These are phyloP conservation scores for Ceratocystis destructans DNA, from an alignment of 2,329 filamentous ascomycete species.

Conservation along the genomic window DNA sequence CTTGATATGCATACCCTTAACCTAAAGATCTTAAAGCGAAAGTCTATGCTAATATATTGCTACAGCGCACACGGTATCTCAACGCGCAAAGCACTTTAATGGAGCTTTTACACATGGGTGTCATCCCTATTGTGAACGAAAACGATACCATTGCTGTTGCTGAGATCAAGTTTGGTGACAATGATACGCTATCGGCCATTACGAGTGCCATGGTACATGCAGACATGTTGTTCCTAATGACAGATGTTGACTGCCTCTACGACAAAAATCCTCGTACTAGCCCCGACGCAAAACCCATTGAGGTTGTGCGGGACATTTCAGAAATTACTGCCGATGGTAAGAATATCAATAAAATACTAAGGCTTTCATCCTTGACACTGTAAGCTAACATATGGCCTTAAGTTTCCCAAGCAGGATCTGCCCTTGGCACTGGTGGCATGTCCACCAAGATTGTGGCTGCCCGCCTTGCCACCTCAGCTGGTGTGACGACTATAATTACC, in stretches of 20 bases:
- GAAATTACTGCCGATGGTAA: slow-evolving; percentile 66
- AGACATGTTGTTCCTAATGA: slow-evolving; percentile 96
- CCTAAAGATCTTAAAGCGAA: neutral
- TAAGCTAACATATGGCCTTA: slow-evolving; percentile 20
- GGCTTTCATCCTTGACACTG: neutral
- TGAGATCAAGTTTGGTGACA: slow-evolving; percentile 99
- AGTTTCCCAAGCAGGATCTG: slow-evolving; percentile 81
- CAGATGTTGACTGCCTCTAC: slow-evolving; percentile 94
- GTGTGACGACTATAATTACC: slow-evolving; percentile 91
- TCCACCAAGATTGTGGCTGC: slow-evolving; percentile 93
- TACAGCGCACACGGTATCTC: slow-evolving; percentile 72
- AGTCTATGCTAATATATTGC: slow-evolving; percentile 14
- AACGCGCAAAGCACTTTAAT: slow-evolving; percentile 94
- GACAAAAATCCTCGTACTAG: slow-evolving; percentile 84
- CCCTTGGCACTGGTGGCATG: slow-evolving; percentile 91
- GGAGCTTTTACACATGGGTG: slow-evolving; percentile 82
- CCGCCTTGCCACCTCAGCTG: slow-evolving; percentile 78
- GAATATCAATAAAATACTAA: slow-evolving; percentile 17
- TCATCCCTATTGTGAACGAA: slow-evolving; percentile 97
- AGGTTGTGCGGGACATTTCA: slow-evolving; percentile 80
- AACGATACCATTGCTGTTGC: slow-evolving; percentile 94
- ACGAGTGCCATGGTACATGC: slow-evolving; percentile 95
- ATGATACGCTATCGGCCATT: slow-evolving; percentile 92
- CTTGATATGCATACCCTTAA: neutral
- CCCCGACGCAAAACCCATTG: slow-evolving; percentile 75